Conservation (phyloP, 805 yeast species). For the Candida palmyrensis region DNA sequence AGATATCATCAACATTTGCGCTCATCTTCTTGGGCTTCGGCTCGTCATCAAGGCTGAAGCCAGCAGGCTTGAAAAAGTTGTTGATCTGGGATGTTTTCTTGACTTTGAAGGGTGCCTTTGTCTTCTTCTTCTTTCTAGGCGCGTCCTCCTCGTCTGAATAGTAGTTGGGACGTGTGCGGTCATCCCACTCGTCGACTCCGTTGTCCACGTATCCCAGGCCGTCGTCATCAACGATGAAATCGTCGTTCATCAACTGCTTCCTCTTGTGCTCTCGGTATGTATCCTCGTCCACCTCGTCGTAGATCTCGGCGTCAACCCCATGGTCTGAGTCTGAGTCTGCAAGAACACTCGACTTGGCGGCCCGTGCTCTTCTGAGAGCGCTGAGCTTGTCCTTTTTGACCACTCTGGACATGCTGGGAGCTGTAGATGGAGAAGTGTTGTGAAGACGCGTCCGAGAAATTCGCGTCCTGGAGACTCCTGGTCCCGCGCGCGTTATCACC, state of each 20-base stretch:
- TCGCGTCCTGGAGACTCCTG: too few relatives aligned
- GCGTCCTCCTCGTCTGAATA: slow-evolving; percentile 45
- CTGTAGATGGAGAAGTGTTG: too few relatives aligned
- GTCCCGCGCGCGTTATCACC: too few relatives aligned
- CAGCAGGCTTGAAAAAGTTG: slow-evolving; percentile 45
- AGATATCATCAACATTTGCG: slow-evolving; percentile 59
- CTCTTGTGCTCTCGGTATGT: slow-evolving; percentile 73
- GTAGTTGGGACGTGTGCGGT: slow-evolving; percentile 42
- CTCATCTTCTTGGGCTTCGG: slow-evolving; percentile 39
- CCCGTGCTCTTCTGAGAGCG: slow-evolving; percentile 54
- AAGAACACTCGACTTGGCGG: slow-evolving; percentile 46
- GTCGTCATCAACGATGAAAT: slow-evolving; percentile 90
- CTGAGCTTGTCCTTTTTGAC: slow-evolving; percentile 4
- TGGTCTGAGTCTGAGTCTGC: slow-evolving; percentile 37
- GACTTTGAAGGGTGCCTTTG: slow-evolving; percentile 32
- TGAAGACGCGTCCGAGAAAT: too few relatives aligned
- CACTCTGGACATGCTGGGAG: slow-evolving; percentile 3
- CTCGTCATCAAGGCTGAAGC: slow-evolving; percentile 12
- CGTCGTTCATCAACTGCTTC: slow-evolving; percentile 78
- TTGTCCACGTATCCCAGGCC: slow-evolving; percentile 93
- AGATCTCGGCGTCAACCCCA: slow-evolving; percentile 52
- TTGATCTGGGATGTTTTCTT: slow-evolving; percentile 44
- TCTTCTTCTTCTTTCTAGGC: slow-evolving; percentile 18
- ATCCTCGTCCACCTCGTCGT: slow-evolving; percentile 84
- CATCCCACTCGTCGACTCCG: slow-evolving; percentile 89